Percentiles rank a stretch among this genome's conserved stretches.
Conservation (phyloP, 768 basidiomycete genomes). For the Tubosaeta sp. region DNA sequence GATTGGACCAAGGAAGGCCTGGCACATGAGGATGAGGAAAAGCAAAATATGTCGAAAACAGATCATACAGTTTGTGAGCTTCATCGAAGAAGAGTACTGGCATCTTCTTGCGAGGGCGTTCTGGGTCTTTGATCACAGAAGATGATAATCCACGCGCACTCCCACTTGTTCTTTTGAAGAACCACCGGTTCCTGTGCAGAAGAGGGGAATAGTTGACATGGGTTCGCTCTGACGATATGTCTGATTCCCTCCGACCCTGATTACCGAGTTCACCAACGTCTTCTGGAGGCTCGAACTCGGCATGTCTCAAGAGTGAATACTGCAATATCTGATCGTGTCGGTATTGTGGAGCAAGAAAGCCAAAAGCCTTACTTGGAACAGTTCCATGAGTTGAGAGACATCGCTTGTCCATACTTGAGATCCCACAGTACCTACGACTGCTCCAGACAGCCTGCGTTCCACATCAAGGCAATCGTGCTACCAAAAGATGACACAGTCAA, state of each 20-base stretch:
- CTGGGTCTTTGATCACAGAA: conserved; percentile 27
- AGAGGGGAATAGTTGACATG: conserved; percentile 35
- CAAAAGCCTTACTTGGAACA: conserved; percentile 57
- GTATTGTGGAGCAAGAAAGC: neutral
- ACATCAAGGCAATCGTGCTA: conserved; percentile 77
- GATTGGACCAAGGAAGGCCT: conserved; percentile 76
- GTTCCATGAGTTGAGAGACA: conserved; percentile 76
- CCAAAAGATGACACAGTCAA: conserved; percentile 4
- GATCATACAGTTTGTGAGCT: conserved; percentile 70
- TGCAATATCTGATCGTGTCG: conserved; percentile 21
- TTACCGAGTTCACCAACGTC: conserved; percentile 19
- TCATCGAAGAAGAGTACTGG: conserved; percentile 85
- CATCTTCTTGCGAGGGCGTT: conserved; percentile 55
- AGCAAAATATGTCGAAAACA: neutral
- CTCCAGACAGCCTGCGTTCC: conserved; percentile 55
- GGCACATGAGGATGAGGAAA: conserved; percentile 5
- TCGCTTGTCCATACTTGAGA: conserved; percentile 69
- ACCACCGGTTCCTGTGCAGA: conserved; percentile 26
- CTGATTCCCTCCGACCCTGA: conserved; percentile 27
- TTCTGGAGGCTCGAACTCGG: conserved; percentile 55
- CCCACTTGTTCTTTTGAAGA: conserved; percentile 25
- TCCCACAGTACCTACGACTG: conserved; percentile 37
- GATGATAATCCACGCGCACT: conserved; percentile 33
- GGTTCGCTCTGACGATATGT: conserved; percentile 39
- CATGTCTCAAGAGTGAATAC: conserved; percentile 69